These are phyloP conservation scores for Lactarius hatsudake DNA, from an alignment of 768 basidiomycete species.

Conservation along the genomic window DNA sequence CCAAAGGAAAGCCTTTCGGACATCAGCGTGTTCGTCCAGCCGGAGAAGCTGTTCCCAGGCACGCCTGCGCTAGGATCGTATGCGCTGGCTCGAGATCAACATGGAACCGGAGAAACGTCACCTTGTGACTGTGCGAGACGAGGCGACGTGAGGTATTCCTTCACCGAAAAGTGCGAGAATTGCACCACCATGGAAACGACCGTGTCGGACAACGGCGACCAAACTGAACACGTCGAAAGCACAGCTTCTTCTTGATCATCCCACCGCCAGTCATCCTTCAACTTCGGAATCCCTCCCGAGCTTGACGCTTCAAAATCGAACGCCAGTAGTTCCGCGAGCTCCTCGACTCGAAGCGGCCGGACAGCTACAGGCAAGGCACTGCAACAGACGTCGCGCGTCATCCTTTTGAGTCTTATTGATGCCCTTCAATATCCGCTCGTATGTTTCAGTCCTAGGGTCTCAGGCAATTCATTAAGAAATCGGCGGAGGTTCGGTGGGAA, in stretches of 20 bases:
- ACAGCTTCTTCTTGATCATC: neutral
- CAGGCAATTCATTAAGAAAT: neutral
- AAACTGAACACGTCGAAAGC: neutral
- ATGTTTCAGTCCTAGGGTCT: neutral
- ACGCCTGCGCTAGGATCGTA: neutral
- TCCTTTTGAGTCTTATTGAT: neutral
- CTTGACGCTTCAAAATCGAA: neutral
- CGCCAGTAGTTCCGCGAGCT: neutral
- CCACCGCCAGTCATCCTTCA: neutral
- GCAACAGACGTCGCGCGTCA: neutral
- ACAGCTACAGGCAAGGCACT: neutral
- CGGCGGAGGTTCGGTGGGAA: neutral
- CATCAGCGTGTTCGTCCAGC: neutral
- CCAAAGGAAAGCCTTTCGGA: neutral
- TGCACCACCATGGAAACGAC: neutral
- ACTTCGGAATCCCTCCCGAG: neutral
- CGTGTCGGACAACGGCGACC: neutral
- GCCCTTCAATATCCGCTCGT: neutral
- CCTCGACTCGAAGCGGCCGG: neutral
- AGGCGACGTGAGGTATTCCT: neutral
- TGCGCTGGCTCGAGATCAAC: neutral
- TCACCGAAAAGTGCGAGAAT: neutral
- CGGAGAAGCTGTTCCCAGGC: neutral
- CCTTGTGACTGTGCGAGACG: neutral
- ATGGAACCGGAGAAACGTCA: neutral